Evolutionary conservation across 768 basidiomycete species (phyloP), one percentile per base, ranked within the genome.

Genomic region (Termitomyces sp.): DNA sequence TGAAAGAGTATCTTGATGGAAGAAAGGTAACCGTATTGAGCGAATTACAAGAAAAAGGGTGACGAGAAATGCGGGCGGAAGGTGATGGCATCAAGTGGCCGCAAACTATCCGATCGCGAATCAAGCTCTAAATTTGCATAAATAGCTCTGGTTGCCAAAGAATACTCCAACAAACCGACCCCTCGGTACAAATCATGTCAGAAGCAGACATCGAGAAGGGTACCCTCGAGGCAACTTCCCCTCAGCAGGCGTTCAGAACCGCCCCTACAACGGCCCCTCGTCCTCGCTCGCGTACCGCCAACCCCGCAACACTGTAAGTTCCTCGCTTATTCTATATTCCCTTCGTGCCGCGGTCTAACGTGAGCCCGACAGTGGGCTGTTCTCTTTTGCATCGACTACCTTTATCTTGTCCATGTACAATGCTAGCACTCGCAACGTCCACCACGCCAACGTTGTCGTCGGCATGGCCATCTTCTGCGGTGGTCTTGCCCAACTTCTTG

Each of bases 401-500:
- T 77, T 93, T 64, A 84, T 93, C 54, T 75, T 91, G 34, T 91
- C 89, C 5, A 60, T 92, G 59, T 88, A 80, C 78, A 92, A 92
- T 65, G 73, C 81, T 28, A 69, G 76, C 17, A 77, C 80, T 1
- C 79, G 84, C n/a, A 65, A 71, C 23, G 75, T 91, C 60, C 59
- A 64, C 17, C 63, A 66, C 5, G 84, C 89, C 40, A 91, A 93
- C 56, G 81, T 84, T 28, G 83, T 92, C 47, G 79, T 93, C 48
- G 94, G 91, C 50, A 92, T 95, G 91, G 91, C 91, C 25, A 66
- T 91, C 61, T 89, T 85, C 70, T 82, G 82, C 59, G 94, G 93
- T 60, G 94, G 94, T 58, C 83, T 94, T 32, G 86, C 79, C 12
- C 94, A 95, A 67, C 76, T 95, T 45, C 73, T 94, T 39, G 93